Base-by-base conservation (phyloP, 169 alveolate species). In the Cryptosporidium bovis region DNA sequence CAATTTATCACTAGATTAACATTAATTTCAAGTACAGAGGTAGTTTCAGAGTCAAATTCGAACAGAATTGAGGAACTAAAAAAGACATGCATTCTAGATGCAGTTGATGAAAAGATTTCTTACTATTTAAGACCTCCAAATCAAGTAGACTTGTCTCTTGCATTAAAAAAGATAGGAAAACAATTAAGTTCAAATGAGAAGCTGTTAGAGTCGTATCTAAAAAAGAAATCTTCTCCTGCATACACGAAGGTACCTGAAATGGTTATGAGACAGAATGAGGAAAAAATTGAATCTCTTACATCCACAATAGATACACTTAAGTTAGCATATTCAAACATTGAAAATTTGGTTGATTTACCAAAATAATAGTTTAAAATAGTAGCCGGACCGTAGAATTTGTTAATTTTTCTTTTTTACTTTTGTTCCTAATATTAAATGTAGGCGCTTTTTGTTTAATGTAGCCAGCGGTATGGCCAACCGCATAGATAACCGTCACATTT, bases 191-290 rank as follows among this genome's bases (percentile, higher is more conserved):
- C 94, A 8, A 91, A 93, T 62, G 65, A 44, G 48, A 93, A 94
- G 91, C 90, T 92, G 82, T 66, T 91, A 31, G 90, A 90, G 58
- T 93, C 92, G 40, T 95, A 95, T 15, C 92, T 93, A 89, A 93
- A 92, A 69, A 94, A 84, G 82, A 77, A 77, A 51, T 40, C 62
- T 7, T 77, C 71, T 13, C 46, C 71, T 18, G 40, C 87, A 18
- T 77, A 77, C 31, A 87, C 83, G 44, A 94, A 93, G 91, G 97
- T 94, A 58, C 97, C 97, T 24, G 94, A 90, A 40, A 85, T 83
- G 82, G 93, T 94, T 18, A 83, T 93, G 36, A 91, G 58, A 84
- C 90, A 93, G 67, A 93, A 94, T 82, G 90, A 92, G 33, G 91
- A 92, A 44, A 94, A 94, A 77, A 82, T 94, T 6, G 90, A 91